phyloP scores from a whole-genome alignment of 768 basidiomycete species.

The Neoboletus subvelutipes region DNA sequence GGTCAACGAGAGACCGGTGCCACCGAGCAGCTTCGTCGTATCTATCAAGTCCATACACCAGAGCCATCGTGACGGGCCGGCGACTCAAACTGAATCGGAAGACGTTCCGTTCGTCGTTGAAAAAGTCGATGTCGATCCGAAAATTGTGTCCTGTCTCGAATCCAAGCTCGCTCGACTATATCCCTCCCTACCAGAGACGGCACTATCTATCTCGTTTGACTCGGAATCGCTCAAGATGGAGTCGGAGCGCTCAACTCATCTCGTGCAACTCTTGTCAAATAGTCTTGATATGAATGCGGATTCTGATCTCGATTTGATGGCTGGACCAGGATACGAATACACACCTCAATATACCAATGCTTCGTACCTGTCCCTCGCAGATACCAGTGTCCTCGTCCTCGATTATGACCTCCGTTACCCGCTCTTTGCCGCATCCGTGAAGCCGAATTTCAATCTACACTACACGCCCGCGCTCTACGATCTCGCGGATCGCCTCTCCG shows the following conservation, averaged over 20 bases:
- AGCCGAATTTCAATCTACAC: constrained; percentile 26
- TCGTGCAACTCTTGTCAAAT: constrained; percentile 19
- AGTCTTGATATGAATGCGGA: not conserved
- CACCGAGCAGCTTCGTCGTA: constrained; percentile 38
- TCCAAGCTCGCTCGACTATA: constrained; percentile 16
- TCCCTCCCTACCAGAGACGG: constrained; percentile 3
- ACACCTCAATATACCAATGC: constrained; percentile 12
- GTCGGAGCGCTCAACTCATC: constrained; percentile 12
- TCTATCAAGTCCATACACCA: constrained; percentile 30
- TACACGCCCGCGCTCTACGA: constrained; percentile 45
- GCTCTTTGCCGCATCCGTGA: constrained; percentile 33
- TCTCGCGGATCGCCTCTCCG: constrained; percentile 39
- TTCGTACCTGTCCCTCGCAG: constrained; percentile 21
- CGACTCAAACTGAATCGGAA: not conserved
- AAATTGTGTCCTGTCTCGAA: constrained; percentile 21
- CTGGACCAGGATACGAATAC: constrained; percentile 14
- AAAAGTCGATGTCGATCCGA: constrained; percentile 10
- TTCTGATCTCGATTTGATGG: constrained; percentile 9
- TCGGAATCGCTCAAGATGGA: not conserved
- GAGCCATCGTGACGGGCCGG: not conserved
- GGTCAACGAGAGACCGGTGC: constrained; percentile 29
- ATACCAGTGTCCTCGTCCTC: constrained; percentile 47
- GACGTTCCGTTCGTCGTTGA: constrained; percentile 2
- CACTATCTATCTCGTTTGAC: constrained; percentile 13
- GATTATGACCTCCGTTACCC: constrained; percentile 53